These are phyloP conservation scores for Penicillium malachiteum DNA, from an alignment of 495 filamentous ascomycete species.

Conservation along the genomic window DNA sequence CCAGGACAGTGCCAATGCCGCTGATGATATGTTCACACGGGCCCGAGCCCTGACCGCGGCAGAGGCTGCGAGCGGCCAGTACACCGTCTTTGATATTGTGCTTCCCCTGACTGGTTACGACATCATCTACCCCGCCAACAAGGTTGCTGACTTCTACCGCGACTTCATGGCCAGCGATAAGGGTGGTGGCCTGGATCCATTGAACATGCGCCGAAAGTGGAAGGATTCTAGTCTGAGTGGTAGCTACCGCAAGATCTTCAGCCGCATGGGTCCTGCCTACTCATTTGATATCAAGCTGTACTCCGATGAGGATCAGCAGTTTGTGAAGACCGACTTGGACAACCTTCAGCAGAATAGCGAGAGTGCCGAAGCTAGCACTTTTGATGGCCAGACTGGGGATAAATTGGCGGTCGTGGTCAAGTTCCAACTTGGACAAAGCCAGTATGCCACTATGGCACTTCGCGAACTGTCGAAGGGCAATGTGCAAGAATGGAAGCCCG, in stretches of 20 bases:
- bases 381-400: constrained; percentile 17
- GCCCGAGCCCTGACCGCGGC: constrained; percentile 72
- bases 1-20: constrained; percentile 52
- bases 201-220: constrained; percentile 81
- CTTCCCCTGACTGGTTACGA: constrained; percentile 92
- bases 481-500: not conserved
- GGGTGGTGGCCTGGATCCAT: constrained; percentile 76
- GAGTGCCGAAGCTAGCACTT: constrained; percentile 1
- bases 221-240: constrained; percentile 88
- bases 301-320: constrained; percentile 68
- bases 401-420: constrained; percentile 84
- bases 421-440: constrained; percentile 79
- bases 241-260: constrained; percentile 80
- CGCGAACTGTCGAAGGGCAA: not conserved
- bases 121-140: constrained; percentile 79
- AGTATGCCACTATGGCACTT: constrained; percentile 50
- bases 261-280: constrained; percentile 55
- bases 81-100: constrained; percentile 86
- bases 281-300: constrained; percentile 70
- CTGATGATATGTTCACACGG: constrained; percentile 64
- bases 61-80: constrained; percentile 77
- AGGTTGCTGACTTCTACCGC: constrained; percentile 76
- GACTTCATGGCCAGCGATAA: constrained; percentile 76
- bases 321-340: constrained; percentile 83
- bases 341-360: constrained; percentile 27